phyloP scores from a whole-genome alignment of 23 red algal genomes.

The Rhodosorus marinus region DNA sequence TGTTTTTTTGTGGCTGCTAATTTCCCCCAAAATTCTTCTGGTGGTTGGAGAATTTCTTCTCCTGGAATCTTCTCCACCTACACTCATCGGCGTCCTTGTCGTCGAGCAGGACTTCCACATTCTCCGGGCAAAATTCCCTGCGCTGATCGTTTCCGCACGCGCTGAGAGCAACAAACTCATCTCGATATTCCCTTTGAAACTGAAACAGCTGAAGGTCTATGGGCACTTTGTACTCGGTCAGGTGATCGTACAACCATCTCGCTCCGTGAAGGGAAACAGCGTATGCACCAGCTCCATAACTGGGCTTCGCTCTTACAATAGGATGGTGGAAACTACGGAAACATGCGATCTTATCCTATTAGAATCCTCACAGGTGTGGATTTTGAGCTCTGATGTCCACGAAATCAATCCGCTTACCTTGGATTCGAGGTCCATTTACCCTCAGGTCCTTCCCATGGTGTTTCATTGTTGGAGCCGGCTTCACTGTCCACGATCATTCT shows the following conservation, averaged over 20 bases:
- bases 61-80: background rate
- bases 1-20: too few relatives aligned
- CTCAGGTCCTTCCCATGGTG: constrained; percentile 7
- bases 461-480: constrained; percentile 4
- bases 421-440: constrained; percentile 5
- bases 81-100: too few relatives aligned
- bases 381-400: too few relatives aligned
- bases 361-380: too few relatives aligned
- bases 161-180: constrained; percentile 46
- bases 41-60: background rate
- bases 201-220: constrained; percentile 52
- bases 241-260: constrained; percentile 18
- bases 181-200: constrained; percentile 17
- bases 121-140: background rate
- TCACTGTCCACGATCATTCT: constrained; percentile 5
- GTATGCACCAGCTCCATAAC: constrained; percentile 34
- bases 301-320: constrained; percentile 27
- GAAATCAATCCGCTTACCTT: too few relatives aligned
- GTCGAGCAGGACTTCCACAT: too few relatives aligned
- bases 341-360: too few relatives aligned
- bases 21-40: too few relatives aligned
- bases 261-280: constrained; percentile 36
- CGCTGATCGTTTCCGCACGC: constrained; percentile 22
- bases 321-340: constrained; percentile 14
- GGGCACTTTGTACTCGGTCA: constrained; percentile 25